A percentile compares a stretch with the other conserved stretches of the same genome.
phyloP scores from a whole-genome alignment of 2,329 filamentous ascomycete species.

The Raffaelea deltoideospora region DNA sequence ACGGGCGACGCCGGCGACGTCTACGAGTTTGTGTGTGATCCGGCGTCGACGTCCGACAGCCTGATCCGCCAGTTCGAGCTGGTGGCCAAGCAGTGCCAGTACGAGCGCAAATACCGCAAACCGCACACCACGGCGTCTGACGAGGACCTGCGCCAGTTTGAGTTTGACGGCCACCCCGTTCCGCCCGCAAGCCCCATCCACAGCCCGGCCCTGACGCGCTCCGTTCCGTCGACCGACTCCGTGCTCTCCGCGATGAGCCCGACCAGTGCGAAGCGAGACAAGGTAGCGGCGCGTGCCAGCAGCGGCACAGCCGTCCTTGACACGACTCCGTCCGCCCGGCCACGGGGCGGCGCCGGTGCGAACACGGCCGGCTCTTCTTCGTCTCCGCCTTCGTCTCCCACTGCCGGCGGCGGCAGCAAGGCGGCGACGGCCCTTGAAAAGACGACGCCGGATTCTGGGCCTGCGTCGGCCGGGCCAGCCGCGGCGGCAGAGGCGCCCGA shows the following conservation, averaged over 20 bases:
- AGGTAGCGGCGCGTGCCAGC: conserved; percentile 3
- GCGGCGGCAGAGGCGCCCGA: conserved; percentile 30
- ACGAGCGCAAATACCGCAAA: conserved; percentile 86
- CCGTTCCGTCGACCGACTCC: conserved; percentile 41
- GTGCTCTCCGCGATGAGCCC: conserved; percentile 32
- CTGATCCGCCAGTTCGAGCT: conserved; percentile 70
- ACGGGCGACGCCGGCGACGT: conserved; percentile 88
- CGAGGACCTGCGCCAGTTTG: conserved; percentile 66
- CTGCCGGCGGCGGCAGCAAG: too few relatives aligned
- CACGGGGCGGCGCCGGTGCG: background rate
- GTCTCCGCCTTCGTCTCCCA: too few relatives aligned
- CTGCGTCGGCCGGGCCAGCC: background rate
- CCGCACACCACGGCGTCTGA: conserved; percentile 67
- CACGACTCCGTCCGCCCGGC: conserved; percentile 14
- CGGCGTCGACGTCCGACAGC: conserved; percentile 24
- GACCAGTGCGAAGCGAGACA: conserved; percentile 25
- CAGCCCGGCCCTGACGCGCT: conserved; percentile 38
- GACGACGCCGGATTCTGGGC: background rate
- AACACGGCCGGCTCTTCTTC: background rate
- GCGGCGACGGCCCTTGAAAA: background rate
- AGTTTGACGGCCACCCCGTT: conserved; percentile 54
- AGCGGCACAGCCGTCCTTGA: conserved; percentile 12
- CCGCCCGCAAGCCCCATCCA: conserved; percentile 48
- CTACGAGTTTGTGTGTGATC: conserved; percentile 95
- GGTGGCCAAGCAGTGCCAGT: conserved; percentile 83